Evolutionary conservation across 2,329 filamentous ascomycete genomes (phyloP).

Genomic region (Eutypella sp.): DNA sequence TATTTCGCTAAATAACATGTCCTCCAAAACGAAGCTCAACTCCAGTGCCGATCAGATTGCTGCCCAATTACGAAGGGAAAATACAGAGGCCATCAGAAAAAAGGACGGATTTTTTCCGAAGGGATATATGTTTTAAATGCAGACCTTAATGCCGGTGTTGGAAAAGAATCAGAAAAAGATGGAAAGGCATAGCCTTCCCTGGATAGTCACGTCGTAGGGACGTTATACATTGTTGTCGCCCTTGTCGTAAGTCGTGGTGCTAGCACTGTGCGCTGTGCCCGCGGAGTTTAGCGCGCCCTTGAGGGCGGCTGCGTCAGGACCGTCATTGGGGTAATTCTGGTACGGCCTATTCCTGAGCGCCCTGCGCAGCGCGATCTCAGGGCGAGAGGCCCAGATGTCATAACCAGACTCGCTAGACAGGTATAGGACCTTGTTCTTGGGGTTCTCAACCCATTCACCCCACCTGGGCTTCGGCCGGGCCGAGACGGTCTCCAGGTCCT

Average conservation of each 20-base stretch:
- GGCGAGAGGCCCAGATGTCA: slow-evolving; percentile 22
- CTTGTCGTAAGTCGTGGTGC: background rate
- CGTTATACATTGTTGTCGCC: background rate
- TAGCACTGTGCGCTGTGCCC: background rate
- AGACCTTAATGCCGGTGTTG: background rate
- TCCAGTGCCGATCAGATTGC: too few relatives aligned
- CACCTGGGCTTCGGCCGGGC: slow-evolving; percentile 47
- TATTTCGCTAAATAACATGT: too few relatives aligned
- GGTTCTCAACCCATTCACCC: slow-evolving; percentile 42
- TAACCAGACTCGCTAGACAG: slow-evolving; percentile 34
- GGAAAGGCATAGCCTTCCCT: too few relatives aligned
- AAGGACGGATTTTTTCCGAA: too few relatives aligned
- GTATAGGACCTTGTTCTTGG: slow-evolving; percentile 46
- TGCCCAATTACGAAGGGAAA: too few relatives aligned
- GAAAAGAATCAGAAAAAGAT: too few relatives aligned
- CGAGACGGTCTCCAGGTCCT: slow-evolving; percentile 71
- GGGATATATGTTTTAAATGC: too few relatives aligned
- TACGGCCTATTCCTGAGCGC: slow-evolving; percentile 23
- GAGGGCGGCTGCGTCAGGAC: background rate
- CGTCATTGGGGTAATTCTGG: slow-evolving; percentile 10
- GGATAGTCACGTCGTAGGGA: background rate
- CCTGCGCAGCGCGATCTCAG: slow-evolving; percentile 21
- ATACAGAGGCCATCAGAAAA: too few relatives aligned
- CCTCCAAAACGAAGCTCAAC: too few relatives aligned
- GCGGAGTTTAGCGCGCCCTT: background rate